A percentile compares a stretch with the other conserved stretches of the same genome.
Evolutionary conservation across 2,329 filamentous ascomycete species (phyloP).

Genomic region (Diplodia corticola): DNA sequence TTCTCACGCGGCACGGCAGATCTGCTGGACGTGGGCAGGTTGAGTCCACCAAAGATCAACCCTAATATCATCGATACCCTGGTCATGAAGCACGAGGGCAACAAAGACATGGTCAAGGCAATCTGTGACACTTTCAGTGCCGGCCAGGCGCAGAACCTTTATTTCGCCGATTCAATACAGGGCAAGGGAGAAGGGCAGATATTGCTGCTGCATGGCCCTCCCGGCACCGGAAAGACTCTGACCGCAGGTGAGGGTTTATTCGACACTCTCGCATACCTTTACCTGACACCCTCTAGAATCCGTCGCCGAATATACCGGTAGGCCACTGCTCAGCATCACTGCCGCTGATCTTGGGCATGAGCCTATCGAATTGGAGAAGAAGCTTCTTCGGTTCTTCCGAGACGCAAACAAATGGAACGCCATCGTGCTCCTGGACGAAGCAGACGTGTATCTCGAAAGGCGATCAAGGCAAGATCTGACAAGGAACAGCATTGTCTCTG

Average conservation of each 20-base stretch:
- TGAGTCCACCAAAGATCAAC: not conserved
- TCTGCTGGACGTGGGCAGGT: not conserved
- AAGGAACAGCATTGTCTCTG: not conserved
- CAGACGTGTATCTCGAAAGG: slow-evolving; percentile 41
- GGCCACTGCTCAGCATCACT: slow-evolving; percentile 30
- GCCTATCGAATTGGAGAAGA: slow-evolving; percentile 23
- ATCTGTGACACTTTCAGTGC: slow-evolving; percentile 24
- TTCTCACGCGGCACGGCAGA: not conserved
- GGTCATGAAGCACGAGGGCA: slow-evolving; percentile 21
- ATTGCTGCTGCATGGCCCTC: not conserved
- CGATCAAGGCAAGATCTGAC: slow-evolving; percentile 22
- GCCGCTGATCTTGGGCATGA: slow-evolving; percentile 28
- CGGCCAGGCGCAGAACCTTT: slow-evolving; percentile 4
- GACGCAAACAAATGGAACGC: slow-evolving; percentile 30
- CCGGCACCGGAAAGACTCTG: not conserved
- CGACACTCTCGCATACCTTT: too few species aligned
- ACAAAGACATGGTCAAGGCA: slow-evolving; percentile 26
- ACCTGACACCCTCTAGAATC: too few species aligned
- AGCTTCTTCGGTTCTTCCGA: slow-evolving; percentile 26
- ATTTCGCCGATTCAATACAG: slow-evolving; percentile 17
- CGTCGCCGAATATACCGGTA: slow-evolving; percentile 29
- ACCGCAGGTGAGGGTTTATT: not conserved
- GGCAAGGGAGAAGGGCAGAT: not conserved
- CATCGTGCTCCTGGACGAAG: slow-evolving; percentile 39
- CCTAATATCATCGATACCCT: slow-evolving; percentile 18